Evolutionary conservation across 768 basidiomycete species (phyloP).

Genomic region (Suillus alpinus): DNA sequence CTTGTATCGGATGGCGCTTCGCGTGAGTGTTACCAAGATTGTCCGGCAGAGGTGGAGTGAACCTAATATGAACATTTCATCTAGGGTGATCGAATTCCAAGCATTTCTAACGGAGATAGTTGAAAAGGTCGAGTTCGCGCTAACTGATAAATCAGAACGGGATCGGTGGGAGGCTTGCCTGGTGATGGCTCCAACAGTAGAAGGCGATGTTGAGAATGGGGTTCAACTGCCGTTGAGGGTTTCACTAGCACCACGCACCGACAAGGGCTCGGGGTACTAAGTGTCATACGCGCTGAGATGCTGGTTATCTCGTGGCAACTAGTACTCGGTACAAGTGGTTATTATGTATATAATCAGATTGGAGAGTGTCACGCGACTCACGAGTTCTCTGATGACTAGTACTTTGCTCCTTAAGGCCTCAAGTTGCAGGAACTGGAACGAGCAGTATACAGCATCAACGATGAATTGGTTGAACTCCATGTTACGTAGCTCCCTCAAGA

Average conservation of each 20-base stretch:
- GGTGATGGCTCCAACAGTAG: conserved; percentile 35
- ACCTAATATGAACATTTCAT: not conserved
- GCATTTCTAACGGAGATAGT: conserved; percentile 55
- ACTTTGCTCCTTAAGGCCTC: too few relatives aligned
- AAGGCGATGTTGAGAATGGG: conserved; percentile 30
- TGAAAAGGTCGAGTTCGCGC: conserved; percentile 49
- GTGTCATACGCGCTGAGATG: not conserved
- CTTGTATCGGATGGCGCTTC: conserved; percentile 32
- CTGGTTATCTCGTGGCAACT: not conserved
- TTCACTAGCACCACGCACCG: conserved; percentile 15
- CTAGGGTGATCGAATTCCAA: conserved; percentile 50
- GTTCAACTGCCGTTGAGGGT: conserved; percentile 32
- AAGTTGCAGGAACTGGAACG: too few relatives aligned
- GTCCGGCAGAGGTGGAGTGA: not conserved
- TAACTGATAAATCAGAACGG: conserved; percentile 26
- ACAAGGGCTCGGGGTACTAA: not conserved
- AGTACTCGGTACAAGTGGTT: too few relatives aligned
- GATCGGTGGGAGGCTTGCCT: conserved; percentile 27
- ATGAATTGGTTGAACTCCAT: too few relatives aligned
- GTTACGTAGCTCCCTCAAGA: too few relatives aligned
- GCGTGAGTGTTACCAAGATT: conserved; percentile 18
- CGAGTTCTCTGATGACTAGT: too few relatives aligned
- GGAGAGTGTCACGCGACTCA: too few relatives aligned
- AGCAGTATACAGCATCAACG: too few relatives aligned
- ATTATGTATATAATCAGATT: too few relatives aligned